Evolutionary conservation across 352 stramenopile genomes (phyloP).

Genomic region (Pythium sp.): DNA sequence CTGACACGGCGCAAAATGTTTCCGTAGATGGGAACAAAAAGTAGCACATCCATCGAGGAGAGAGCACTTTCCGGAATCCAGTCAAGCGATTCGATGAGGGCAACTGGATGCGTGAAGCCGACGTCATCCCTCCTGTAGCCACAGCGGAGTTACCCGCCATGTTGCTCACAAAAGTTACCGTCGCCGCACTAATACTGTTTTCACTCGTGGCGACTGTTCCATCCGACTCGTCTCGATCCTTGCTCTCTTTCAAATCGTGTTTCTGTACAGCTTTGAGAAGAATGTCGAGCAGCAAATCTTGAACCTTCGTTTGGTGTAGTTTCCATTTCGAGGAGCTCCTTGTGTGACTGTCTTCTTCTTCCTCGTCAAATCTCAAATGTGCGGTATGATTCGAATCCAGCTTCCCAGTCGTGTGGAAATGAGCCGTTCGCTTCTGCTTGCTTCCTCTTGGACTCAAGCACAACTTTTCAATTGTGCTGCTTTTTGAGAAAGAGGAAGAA

Average conservation of each 20-base stretch:
- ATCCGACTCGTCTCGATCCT: slow-evolving; percentile 39
- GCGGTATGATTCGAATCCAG: background rate
- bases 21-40: slow-evolving; percentile 46
- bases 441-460: slow-evolving; percentile 18
- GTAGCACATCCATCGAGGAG: slow-evolving; percentile 59
- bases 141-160: background rate
- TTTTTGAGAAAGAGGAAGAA: background rate
- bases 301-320: slow-evolving; percentile 41
- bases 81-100: slow-evolving; percentile 36
- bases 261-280: slow-evolving; percentile 71
- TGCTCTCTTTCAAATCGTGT: slow-evolving; percentile 65
- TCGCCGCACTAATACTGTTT: slow-evolving; percentile 4
- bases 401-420: background rate
- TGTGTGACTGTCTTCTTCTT: background rate
- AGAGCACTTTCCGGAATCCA: slow-evolving; percentile 62
- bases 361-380: background rate
- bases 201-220: slow-evolving; percentile 15
- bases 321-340: slow-evolving; percentile 7
- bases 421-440: background rate
- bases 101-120: slow-evolving; percentile 44
- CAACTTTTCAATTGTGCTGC: slow-evolving; percentile 9
- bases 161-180: slow-evolving; percentile 8
- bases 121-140: slow-evolving; percentile 2
- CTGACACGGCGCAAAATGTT: slow-evolving; percentile 16
- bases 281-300: slow-evolving; percentile 62